Percentiles rank a stretch among this genome's conserved stretches.
phyloP scores from a whole-genome alignment of 1,284 basidiomycete species.

The Moniliophthora roreri region DNA sequence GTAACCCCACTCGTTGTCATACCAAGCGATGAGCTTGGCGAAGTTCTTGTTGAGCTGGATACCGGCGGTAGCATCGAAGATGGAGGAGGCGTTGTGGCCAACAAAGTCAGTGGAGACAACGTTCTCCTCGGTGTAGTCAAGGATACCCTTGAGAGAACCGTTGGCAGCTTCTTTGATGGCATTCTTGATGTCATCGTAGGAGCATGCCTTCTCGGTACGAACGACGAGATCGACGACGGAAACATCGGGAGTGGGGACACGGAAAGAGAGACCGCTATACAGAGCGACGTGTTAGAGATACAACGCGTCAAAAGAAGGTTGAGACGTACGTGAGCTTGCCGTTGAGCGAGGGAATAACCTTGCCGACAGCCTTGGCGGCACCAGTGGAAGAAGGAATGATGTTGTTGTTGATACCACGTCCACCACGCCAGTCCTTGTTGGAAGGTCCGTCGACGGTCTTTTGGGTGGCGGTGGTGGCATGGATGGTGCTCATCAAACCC shows the following conservation, averaged over 20 bases:
- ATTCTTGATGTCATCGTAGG: slow-evolving; percentile 92
- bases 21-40: slow-evolving; percentile 95
- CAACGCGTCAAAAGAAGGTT: slow-evolving; percentile 1
- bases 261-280: slow-evolving; percentile 90
- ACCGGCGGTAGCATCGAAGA: slow-evolving; percentile 93
- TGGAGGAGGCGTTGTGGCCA: slow-evolving; percentile 76
- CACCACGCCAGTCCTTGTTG: slow-evolving; percentile 94
- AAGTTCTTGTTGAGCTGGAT: slow-evolving; percentile 94
- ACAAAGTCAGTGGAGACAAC: slow-evolving; percentile 96
- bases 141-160: slow-evolving; percentile 75
- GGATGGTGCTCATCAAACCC: slow-evolving; percentile 98
- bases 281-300: not conserved
- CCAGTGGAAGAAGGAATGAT: slow-evolving; percentile 99
- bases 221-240: slow-evolving; percentile 98
- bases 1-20: slow-evolving; percentile 98
- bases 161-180: slow-evolving; percentile 84
- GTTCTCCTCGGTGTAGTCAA: slow-evolving; percentile 94
- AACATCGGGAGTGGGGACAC: slow-evolving; percentile 95
- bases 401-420: slow-evolving; percentile 96
- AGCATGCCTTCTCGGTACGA: slow-evolving; percentile 84
- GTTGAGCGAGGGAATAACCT: slow-evolving; percentile 97
- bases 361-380: slow-evolving; percentile 99
- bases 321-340: slow-evolving; percentile 87
- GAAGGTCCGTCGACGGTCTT: slow-evolving; percentile 99
- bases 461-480: slow-evolving; percentile 96